Base-by-base conservation (phyloP, 2,329 filamentous ascomycete species). In the Aspergillus sp. region DNA sequence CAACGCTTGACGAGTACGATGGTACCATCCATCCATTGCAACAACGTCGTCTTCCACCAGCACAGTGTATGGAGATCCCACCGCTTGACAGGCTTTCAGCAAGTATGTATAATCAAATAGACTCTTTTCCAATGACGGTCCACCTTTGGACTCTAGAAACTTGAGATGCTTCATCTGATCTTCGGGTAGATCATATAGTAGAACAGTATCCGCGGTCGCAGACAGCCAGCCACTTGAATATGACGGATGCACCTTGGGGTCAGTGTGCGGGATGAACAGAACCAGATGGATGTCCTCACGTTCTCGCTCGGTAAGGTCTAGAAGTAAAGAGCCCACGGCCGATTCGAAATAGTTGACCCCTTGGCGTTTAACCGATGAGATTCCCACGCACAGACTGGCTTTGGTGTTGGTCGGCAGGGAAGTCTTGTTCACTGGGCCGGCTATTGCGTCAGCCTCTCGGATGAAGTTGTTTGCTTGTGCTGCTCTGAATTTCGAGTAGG, bases 11-110 rank as follows among this genome's bases (percentile, higher is more conserved):
- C 30, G 30, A 9, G 30, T 32, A 5, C 30, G 30, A 32, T 32
- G 30, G 30, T 32, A 70, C 72, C 72, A 74, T 32, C 71, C 71
- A 36, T 71, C 68, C 52, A 68, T 63, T 12, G 70, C 71, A 8
- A 75, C 47, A 2, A 66, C 64, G 49, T 74, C 72, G 48, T 74
- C 72, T 49, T 74, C 72, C 6, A 74, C 51, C 41, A 74, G 66
- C 1, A 63, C 63, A 41, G 71, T 63, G 48, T 72, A 72, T 5
- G 63, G 63, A 5, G 69, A 64, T 9, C 61, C 63, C 2, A 61
- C 61, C 26, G 62, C 56, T 32, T 63, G 55, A 51, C 72, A 73
- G 6, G 61, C 60, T 40, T 63, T 60, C 40, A 73, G 54, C 35
- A 73, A 50, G 32, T 67, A 65, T n/a, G 56, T 62, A 50, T 71